Evolutionary conservation across 2,329 filamentous ascomycete species (phyloP).

Genomic region (Volutella citrinella): DNA sequence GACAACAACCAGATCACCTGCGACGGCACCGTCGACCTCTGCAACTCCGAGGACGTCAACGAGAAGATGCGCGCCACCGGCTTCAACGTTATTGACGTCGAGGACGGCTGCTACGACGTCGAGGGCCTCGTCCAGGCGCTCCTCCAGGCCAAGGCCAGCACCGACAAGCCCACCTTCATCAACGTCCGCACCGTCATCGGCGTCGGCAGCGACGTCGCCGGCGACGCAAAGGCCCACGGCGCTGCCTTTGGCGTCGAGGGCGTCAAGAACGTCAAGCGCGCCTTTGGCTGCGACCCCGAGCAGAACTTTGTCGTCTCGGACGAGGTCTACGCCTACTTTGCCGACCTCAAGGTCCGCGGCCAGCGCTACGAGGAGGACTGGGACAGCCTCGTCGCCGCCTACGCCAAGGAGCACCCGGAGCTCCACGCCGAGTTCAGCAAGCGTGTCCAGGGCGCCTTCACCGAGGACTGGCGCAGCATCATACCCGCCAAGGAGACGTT

Average conservation of each 20-base stretch:
- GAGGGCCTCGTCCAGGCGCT: slow-evolving; percentile 40
- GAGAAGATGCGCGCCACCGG: slow-evolving; percentile 55
- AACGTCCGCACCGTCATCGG: slow-evolving; percentile 58
- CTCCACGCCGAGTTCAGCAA: slow-evolving; percentile 46
- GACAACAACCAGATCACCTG: slow-evolving; percentile 62
- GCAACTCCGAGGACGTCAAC: slow-evolving; percentile 56
- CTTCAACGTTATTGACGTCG: slow-evolving; percentile 54
- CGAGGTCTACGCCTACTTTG: slow-evolving; percentile 50
- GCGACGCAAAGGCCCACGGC: slow-evolving; percentile 54
- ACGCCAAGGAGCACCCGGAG: slow-evolving; percentile 45
- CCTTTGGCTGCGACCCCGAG: slow-evolving; percentile 33
- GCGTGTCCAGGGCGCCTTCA: slow-evolving; percentile 45
- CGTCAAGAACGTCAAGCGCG: slow-evolving; percentile 39
- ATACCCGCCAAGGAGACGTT: slow-evolving; percentile 44
- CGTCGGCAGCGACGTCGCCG: slow-evolving; percentile 45
- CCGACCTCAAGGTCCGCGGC: slow-evolving; percentile 41
- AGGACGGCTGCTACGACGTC: slow-evolving; percentile 51
- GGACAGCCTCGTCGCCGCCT: slow-evolving; percentile 40
- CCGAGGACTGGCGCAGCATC: slow-evolving; percentile 45
- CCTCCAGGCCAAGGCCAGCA: slow-evolving; percentile 38
- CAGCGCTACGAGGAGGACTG: slow-evolving; percentile 45
- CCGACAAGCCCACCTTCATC: slow-evolving; percentile 54
- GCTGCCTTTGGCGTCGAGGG: slow-evolving; percentile 54
- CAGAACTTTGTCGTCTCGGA: slow-evolving; percentile 37
- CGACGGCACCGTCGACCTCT: slow-evolving; percentile 50